phyloP scores from a whole-genome alignment of 1,284 basidiomycete species.

The Ustilago loliicola region DNA sequence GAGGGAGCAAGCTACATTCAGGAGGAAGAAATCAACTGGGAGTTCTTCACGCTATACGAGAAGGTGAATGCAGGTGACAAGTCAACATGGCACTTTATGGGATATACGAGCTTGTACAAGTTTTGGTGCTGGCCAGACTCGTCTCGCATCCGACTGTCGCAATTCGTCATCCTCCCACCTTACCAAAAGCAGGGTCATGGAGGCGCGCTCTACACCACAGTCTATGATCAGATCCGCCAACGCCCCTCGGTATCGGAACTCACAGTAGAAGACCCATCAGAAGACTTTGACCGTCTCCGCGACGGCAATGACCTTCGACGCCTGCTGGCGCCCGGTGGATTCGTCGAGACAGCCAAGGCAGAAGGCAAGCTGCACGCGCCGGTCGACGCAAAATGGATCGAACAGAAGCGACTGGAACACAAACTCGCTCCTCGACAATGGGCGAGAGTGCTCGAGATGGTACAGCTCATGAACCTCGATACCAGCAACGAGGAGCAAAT shows the following conservation, averaged over 20 bases:
- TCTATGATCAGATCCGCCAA: conserved; percentile 82
- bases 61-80: conserved; percentile 14
- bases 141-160: conserved; percentile 73
- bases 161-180: conserved; percentile 92
- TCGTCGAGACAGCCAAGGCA: conserved; percentile 68
- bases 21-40: conserved; percentile 72
- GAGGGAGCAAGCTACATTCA: conserved; percentile 86
- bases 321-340: conserved; percentile 80
- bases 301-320: conserved; percentile 90
- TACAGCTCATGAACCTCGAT: conserved; percentile 82
- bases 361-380: conserved; percentile 80
- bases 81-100: conserved; percentile 82
- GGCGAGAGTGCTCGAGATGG: conserved; percentile 90
- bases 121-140: conserved; percentile 63
- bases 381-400: conserved; percentile 82
- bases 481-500: conserved; percentile 75
- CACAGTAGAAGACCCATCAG: conserved; percentile 96
- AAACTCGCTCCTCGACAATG: conserved; percentile 98
- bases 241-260: conserved; percentile 83
- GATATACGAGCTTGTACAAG: conserved; percentile 59
- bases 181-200: conserved; percentile 87
- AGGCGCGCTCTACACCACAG: conserved; percentile 81
- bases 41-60: conserved; percentile 70
- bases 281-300: conserved; percentile 92
- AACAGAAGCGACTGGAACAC: conserved; percentile 81